These are phyloP conservation scores for Torulaspora microellipsoides DNA, from an alignment of 805 yeast genomes.

Conservation along the genomic window DNA sequence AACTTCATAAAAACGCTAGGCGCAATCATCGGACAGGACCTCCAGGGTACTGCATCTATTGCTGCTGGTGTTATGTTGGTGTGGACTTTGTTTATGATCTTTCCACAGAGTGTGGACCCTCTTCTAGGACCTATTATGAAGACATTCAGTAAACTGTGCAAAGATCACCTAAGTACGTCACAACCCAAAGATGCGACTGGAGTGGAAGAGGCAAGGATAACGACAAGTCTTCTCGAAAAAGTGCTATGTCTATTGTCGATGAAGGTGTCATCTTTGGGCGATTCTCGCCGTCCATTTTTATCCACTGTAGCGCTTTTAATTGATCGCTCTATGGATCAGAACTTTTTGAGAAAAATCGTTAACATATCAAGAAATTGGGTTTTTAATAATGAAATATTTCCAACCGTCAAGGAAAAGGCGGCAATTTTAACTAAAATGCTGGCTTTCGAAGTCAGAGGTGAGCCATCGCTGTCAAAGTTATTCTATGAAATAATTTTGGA, in stretches of 20 bases:
- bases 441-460: conserved; percentile 85
- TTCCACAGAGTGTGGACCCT: conserved; percentile 70
- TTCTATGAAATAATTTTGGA: conserved; percentile 85
- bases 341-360: conserved; percentile 68
- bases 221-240: conserved; percentile 70
- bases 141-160: conserved; percentile 82
- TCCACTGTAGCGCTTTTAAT: conserved; percentile 83
- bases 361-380: conserved; percentile 85
- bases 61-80: conserved; percentile 83
- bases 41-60: conserved; percentile 64
- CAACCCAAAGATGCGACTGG: conserved; percentile 39
- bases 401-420: conserved; percentile 93
- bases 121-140: conserved; percentile 74
- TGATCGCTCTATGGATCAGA: conserved; percentile 79
- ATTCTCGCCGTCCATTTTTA: conserved; percentile 84
- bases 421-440: conserved; percentile 91
- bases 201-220: conserved; percentile 73
- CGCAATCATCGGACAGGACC: conserved; percentile 72
- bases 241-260: conserved; percentile 71
- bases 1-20: conserved; percentile 57
- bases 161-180: conserved; percentile 69
- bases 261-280: conserved; percentile 85
- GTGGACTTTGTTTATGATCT: conserved; percentile 74
- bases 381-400: conserved; percentile 80
- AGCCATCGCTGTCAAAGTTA: conserved; percentile 66